phyloP scores from a whole-genome alignment of 768 basidiomycete species.

The Kwoniella pini region DNA sequence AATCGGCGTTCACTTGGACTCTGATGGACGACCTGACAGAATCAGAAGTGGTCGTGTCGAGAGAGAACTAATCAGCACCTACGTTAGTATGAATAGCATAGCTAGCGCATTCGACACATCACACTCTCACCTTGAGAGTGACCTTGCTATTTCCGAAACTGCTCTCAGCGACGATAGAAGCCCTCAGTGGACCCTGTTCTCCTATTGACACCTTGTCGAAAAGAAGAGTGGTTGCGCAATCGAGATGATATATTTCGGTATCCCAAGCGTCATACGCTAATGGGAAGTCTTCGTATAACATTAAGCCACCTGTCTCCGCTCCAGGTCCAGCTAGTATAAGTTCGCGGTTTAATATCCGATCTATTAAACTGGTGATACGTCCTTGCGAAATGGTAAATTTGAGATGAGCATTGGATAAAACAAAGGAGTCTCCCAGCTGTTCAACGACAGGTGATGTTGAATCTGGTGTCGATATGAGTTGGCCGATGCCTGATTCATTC shows the following conservation, averaged over 20 bases:
- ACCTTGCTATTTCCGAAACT: slow-evolving; percentile 18
- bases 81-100: too few relatives aligned
- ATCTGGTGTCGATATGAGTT: not conserved
- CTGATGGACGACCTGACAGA: slow-evolving; percentile 70
- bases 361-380: slow-evolving; percentile 30
- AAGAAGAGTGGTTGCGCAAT: slow-evolving; percentile 13
- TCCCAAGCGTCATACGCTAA: slow-evolving; percentile 39
- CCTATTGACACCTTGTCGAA: slow-evolving; percentile 27
- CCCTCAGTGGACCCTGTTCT: slow-evolving; percentile 9
- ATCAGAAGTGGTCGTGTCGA: slow-evolving; percentile 68
- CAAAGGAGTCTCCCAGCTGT: slow-evolving; percentile 8
- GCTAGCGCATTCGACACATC: not conserved
- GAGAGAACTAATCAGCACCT: slow-evolving; percentile 63
- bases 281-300: slow-evolving; percentile 38
- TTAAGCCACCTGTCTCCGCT: slow-evolving; percentile 28
- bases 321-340: slow-evolving; percentile 27
- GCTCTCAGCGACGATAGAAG: not conserved
- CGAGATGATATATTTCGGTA: slow-evolving; percentile 35
- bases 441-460: slow-evolving; percentile 10
- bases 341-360: slow-evolving; percentile 20
- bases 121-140: slow-evolving; percentile 3
- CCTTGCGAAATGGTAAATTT: slow-evolving; percentile 23
- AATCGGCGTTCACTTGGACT: slow-evolving; percentile 72
- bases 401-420: slow-evolving; percentile 21
- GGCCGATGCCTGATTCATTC: slow-evolving; percentile 4